Base-by-base conservation (phyloP, 768 basidiomycete species). In the Ramaria rubella region DNA sequence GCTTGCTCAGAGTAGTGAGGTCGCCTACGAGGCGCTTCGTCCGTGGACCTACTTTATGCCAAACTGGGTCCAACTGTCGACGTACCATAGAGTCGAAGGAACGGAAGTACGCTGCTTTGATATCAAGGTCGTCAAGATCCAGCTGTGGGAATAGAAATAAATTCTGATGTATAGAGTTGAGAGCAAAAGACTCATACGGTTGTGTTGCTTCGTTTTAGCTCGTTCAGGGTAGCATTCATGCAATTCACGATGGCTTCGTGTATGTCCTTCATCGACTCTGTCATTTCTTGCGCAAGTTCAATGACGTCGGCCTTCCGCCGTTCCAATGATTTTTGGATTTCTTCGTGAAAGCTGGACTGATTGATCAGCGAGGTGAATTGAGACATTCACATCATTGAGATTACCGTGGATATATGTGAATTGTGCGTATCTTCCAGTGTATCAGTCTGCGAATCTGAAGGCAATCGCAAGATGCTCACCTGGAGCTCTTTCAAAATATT, bases 401-500 rank as follows among this genome's bases (percentile, higher is more conserved):
- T 44, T 66, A 91, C 92, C 95, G 79, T 19, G 96, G 96, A 72
- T 90, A 96, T 14, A 99, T 86, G 64, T 91, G 85, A 5, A 94
- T 92, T n/a, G 77, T 83, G 21, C 90, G 81, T 45, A 98, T 73
- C 61, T 56, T 31, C 27, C 29, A 27, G 27, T 17, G 19, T 42
- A 5, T 14, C 6, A 19, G 38, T 15, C 14, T 21, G 43, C 6
- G 38, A 40, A 38, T 23, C 5, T 24, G 27, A 48, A 30, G 5
- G 17, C 21, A 26, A 19, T 4, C 11, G 17, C 2, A 40, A 11
- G 3, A 4, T 56, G 27, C 44, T 3, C 15, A 56, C 55, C 55
- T 94, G 90, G 6, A 98, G 78, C 67, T 95, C 92, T 59, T 93
- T 92, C 81, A 99, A 84, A 60, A 95, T 87, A 52, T 86, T 93